Conservation (phyloP, 305 asterid genomes). For the Ilex paraguariensis region DNA sequence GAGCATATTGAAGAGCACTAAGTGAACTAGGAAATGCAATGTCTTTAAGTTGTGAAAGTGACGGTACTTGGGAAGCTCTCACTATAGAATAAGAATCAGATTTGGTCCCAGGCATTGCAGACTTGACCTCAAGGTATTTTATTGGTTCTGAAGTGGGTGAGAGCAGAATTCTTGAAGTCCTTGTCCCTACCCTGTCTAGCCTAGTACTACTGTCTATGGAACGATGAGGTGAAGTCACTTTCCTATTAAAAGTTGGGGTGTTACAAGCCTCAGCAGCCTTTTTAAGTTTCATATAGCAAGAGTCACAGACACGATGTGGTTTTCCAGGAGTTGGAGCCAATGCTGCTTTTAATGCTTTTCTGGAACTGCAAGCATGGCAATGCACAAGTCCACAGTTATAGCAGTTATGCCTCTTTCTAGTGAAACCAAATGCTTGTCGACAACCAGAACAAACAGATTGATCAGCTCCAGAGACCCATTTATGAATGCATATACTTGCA, state of each 20-base stretch:
- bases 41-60: slow-evolving; percentile 74
- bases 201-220: slow-evolving; percentile 39
- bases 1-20: slow-evolving; percentile 74
- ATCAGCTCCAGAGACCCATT: slow-evolving; percentile 88
- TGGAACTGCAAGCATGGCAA: slow-evolving; percentile 89
- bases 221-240: slow-evolving; percentile 36
- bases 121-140: slow-evolving; percentile 71
- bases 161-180: slow-evolving; percentile 49
- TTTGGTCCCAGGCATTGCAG: slow-evolving; percentile 38
- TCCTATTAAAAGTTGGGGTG: slow-evolving; percentile 29
- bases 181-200: slow-evolving; percentile 36
- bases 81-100: slow-evolving; percentile 46
- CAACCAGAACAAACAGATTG: slow-evolving; percentile 84
- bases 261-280: slow-evolving; percentile 54
- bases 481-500: slow-evolving; percentile 76
- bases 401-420: slow-evolving; percentile 84
- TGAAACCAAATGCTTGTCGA: slow-evolving; percentile 82
- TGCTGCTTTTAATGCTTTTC: slow-evolving; percentile 79
- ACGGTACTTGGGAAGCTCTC: slow-evolving; percentile 93
- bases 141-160: slow-evolving; percentile 68
- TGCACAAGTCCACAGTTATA: slow-evolving; percentile 86
- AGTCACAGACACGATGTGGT: slow-evolving; percentile 90
- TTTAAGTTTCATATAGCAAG: slow-evolving; percentile 61
- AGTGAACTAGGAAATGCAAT: slow-evolving; percentile 86
- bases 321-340: slow-evolving; percentile 91